Evolutionary conservation across 768 basidiomycete species (phyloP), one percentile per base, ranked within the genome.

Genomic region (Boletus speciosus): DNA sequence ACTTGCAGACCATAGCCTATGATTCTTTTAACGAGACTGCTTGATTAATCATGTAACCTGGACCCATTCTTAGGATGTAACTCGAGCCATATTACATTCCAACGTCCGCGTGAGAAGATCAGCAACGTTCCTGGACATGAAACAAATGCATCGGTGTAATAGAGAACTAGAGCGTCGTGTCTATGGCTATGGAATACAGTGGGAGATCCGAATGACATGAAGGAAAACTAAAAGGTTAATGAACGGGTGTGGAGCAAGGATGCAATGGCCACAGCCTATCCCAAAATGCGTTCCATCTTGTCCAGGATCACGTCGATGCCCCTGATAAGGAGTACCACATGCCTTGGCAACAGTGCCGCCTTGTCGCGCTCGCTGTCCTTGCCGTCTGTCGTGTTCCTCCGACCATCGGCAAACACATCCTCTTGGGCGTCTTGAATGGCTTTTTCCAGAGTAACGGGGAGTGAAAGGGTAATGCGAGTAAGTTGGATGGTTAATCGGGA

Each of bases 401-500:
- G 57, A 10, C 54, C 51, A 15, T 49, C 53, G 3, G 44, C 31
- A 9, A 21, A 49, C 11, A 12, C 46, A 0, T 68, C 62, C 29
- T 56, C 59, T 45, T 60, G 59, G 10, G 51, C 60, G 38, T 83
- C 78, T 35, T 75, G 74, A 54, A 92, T 71, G 0, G 88, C 89
- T 40, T 73, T 76, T 65, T 93, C 91, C 16, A 93, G 75, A 0
- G 81, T 84, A 54, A 90, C 79, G 3, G 90, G 90, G 9, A 92
- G 78, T 44, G 77, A 81, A 51, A 93, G 78, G 5, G 88, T 85
- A 61, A 91, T 85, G 19, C 91, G 81, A 3, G 85, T 85, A 40
- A 94, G 78, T 59, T 87, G 85, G 38, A 93, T 81, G 8, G 86
- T 86, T 35, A 93, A 74, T 10, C 89, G 81, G 3, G 85, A 84